Evolutionary conservation across 257 asterid species (phyloP).

Genomic region (Capsicum rhomboideum): DNA sequence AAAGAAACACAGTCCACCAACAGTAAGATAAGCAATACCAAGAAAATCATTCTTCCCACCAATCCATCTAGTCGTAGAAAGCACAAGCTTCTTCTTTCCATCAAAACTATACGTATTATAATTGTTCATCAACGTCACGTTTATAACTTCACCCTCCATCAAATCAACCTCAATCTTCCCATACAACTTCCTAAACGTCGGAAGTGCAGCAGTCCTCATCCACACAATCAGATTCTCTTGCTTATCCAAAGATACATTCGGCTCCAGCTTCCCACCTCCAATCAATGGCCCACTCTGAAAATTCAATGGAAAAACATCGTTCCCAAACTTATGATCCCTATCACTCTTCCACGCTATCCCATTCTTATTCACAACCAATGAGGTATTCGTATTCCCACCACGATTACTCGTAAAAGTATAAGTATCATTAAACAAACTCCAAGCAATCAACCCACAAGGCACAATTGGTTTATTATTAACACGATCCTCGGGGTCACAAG

Average conservation of each 20-base stretch:
- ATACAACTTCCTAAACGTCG: constrained; percentile 30
- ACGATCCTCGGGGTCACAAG: constrained; percentile 76
- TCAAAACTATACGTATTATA: constrained; percentile 31
- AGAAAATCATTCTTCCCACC: constrained; percentile 31
- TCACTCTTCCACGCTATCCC: constrained; percentile 96
- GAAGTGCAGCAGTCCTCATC: constrained; percentile 42
- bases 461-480: constrained; percentile 48
- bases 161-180: constrained; percentile 31
- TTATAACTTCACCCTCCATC: background rate
- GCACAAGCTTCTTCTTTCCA: constrained; percentile 34
- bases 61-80: constrained; percentile 33
- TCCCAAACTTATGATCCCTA: constrained; percentile 84
- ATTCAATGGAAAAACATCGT: constrained; percentile 61
- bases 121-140: constrained; percentile 15
- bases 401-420: constrained; percentile 30
- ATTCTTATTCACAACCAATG: constrained; percentile 46
- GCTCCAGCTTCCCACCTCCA: constrained; percentile 55
- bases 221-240: constrained; percentile 35
- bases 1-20: constrained; percentile 30
- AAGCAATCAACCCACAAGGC: constrained; percentile 98
- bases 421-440: constrained; percentile 94
- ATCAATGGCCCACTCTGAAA: constrained; percentile 56
- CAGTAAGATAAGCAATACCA: constrained; percentile 31
- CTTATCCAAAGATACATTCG: constrained; percentile 3
- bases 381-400: constrained; percentile 23